Evolutionary conservation across 2,329 filamentous ascomycete species (phyloP).

Genomic region (Alternaria atra): DNA sequence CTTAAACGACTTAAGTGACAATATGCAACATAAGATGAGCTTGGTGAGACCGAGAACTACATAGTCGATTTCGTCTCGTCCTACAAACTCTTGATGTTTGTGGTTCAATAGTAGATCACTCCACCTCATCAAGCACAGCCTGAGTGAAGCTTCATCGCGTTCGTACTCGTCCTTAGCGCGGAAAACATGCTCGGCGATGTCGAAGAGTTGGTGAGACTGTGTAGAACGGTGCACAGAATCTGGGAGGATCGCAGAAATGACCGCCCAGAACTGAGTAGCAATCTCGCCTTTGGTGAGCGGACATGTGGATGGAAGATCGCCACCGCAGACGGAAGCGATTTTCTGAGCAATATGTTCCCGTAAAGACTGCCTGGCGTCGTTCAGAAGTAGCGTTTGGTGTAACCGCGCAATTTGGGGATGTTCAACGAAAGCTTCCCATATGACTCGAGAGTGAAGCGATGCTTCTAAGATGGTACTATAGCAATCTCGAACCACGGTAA

Average conservation of each 20-base stretch:
- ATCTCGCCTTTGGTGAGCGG: constrained; percentile 41
- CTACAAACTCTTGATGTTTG: constrained; percentile 46
- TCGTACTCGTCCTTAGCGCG: constrained; percentile 46
- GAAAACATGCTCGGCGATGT: constrained; percentile 49
- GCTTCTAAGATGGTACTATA: constrained; percentile 49
- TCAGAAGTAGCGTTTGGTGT: constrained; percentile 45
- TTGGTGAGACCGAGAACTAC: constrained; percentile 53
- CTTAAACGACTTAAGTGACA: constrained; percentile 53
- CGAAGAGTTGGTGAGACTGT: constrained; percentile 47
- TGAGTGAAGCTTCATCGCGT: constrained; percentile 43
- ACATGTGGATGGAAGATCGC: constrained; percentile 45
- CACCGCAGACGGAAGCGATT: constrained; percentile 48
- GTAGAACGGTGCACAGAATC: constrained; percentile 30
- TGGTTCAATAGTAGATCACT: constrained; percentile 46
- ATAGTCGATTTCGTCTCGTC: constrained; percentile 46
- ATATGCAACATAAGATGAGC: constrained; percentile 50
- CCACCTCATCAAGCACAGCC: constrained; percentile 42
- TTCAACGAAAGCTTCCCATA: constrained; percentile 47
- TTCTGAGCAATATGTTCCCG: constrained; percentile 39
- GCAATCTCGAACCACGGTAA: constrained; percentile 30
- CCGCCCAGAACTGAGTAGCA: constrained; percentile 46
- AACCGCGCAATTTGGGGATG: constrained; percentile 33
- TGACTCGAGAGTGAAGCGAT: constrained; percentile 43
- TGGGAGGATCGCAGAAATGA: constrained; percentile 44
- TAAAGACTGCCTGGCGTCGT: constrained; percentile 29